Evolutionary conservation across 192 early-diverging fungal genomes (phyloP), one percentile per base, ranked within the genome.

Genomic region (Rhizophagus sp.): DNA sequence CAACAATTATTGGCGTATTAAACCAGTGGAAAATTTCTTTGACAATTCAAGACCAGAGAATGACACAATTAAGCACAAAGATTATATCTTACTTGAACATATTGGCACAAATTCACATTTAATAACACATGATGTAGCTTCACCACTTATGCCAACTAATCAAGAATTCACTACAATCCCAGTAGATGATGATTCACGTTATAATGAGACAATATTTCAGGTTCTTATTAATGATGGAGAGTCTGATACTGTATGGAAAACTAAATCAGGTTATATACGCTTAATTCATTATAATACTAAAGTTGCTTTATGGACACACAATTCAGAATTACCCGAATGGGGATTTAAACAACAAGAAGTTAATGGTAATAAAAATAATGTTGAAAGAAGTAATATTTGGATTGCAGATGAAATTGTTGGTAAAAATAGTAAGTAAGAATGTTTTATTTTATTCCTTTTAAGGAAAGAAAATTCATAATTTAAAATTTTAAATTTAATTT

Each of bases 281-380:
- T 82, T 99, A 67, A 84, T 95, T n/a, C 96, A 94, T 81, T 85
- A 87, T 70, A 82, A 90, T 27, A 93, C 96, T 61, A 89, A 91
- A 7, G 96, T 97, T 27, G 91, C 92, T 22, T 68, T 99, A 62
- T 92, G 93, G 82, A 93, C 94, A 17, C 92, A 94, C 71, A 79
- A 84, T 67, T 73, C 87, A 24, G 62, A 83, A 33, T 87, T 98
- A 25, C 97, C 97, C 22, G 91, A 91, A 6, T 99, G 97, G 97
- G 97, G 91, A 8, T 95, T 92, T 83, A 86, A 82, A 62, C 95
- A 96, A 84, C 88, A 94, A 67, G 96, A 99, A 79, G 89, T 98
- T 49, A 98, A 97, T 81, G 97, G 97, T 10, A 97, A 97, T 87
- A 95, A 96, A 82, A 95, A 95, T 30, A 79, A 87, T 79, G 74